Conservation (phyloP, 2,329 filamentous ascomycete genomes). For the Colletotrichum musae region DNA sequence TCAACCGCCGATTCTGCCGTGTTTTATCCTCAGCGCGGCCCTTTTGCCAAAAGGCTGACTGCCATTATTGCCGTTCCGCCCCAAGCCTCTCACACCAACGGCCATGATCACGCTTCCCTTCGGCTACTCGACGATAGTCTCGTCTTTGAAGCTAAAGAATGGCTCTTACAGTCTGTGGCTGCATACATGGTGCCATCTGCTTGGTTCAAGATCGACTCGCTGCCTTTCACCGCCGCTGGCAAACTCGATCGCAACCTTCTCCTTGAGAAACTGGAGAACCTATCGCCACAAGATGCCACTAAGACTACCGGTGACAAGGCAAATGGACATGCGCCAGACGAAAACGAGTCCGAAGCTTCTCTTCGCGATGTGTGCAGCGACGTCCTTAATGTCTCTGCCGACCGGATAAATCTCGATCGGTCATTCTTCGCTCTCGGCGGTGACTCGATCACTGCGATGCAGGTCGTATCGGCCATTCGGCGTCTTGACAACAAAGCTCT, state of each 20-base stretch:
- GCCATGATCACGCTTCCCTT: not conserved
- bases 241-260: slow-evolving; percentile 43
- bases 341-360: not conserved
- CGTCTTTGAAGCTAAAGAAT: slow-evolving; percentile 44
- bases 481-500: not conserved
- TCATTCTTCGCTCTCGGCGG: slow-evolving; percentile 20
- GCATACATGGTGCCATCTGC: slow-evolving; percentile 53
- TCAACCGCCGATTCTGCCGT: slow-evolving; percentile 50
- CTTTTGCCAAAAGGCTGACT: not conserved
- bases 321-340: too few relatives aligned
- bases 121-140: not conserved
- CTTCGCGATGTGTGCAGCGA: not conserved
- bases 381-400: slow-evolving; percentile 12
- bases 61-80: not conserved
- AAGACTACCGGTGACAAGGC: not conserved
- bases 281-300: not conserved
- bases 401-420: not conserved
- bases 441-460: slow-evolving; percentile 33
- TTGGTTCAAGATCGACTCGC: slow-evolving; percentile 46
- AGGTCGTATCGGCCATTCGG: slow-evolving; percentile 16
- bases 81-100: not conserved
- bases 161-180: slow-evolving; percentile 53
- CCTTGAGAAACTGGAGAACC: slow-evolving; percentile 15
- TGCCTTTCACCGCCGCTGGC: slow-evolving; percentile 42
- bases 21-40: not conserved